These are phyloP conservation scores for Coccomyxa sp. DNA, from an alignment of 139 green algal species.

Conservation along the genomic window DNA sequence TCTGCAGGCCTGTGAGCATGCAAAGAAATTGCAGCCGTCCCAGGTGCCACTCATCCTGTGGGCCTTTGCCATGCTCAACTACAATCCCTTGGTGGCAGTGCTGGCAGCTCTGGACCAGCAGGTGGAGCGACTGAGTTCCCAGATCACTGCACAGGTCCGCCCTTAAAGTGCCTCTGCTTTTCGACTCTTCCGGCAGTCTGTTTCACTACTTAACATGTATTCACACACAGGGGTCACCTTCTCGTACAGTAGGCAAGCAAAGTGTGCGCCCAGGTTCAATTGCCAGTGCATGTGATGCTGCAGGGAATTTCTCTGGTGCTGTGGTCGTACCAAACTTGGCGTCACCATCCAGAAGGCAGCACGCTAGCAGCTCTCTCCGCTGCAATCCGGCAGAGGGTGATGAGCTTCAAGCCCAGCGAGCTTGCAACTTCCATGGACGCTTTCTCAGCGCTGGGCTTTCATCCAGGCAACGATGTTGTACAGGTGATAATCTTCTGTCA, in stretches of 20 bases:
- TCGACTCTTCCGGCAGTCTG: not conserved
- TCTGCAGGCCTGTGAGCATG: not conserved
- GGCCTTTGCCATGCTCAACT: not conserved
- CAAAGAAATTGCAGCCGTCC: not conserved
- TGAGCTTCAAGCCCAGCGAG: not conserved
- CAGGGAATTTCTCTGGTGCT: not conserved
- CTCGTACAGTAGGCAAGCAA: not conserved
- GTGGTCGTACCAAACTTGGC: not conserved
- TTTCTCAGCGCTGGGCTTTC: not conserved
- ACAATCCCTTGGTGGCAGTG: not conserved
- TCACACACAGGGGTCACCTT: not conserved
- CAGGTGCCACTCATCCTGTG: not conserved
- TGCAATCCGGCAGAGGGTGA: not conserved
- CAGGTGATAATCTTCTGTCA: not conserved
- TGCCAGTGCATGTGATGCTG: not conserved
- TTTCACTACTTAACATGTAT: not conserved
- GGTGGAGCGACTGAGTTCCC: not conserved
- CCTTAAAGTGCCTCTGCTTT: not conserved
- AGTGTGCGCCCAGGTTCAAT: too few relatives aligned
- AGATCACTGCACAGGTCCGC: not conserved
- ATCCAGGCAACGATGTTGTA: not conserved
- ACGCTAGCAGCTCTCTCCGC: not conserved
- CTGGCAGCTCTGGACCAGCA: not conserved
- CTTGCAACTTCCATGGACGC: not conserved
- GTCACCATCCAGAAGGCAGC: not conserved